These are phyloP conservation scores for Exophiala bonariae DNA, from an alignment of 2,329 filamentous ascomycete genomes.

Conservation along the genomic window DNA sequence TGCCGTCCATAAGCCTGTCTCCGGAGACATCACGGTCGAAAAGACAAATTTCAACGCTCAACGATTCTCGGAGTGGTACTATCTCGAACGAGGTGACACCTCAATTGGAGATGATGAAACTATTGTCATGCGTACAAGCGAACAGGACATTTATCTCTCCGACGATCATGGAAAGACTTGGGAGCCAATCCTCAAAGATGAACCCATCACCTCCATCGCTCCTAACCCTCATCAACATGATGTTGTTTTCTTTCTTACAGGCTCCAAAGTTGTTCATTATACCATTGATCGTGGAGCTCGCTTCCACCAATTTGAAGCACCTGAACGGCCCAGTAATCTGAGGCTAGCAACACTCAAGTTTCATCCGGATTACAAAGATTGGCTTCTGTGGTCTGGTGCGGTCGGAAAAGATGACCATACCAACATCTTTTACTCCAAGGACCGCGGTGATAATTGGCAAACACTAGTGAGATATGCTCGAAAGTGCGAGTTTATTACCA, in stretches of 20 bases:
- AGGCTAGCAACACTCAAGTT: conserved; percentile 65
- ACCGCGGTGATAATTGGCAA: conserved; percentile 78
- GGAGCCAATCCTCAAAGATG: conserved; percentile 68
- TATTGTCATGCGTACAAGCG: conserved; percentile 60
- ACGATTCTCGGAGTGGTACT: conserved; percentile 60
- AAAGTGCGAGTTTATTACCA: conserved; percentile 84
- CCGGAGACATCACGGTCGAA: conserved; percentile 65
- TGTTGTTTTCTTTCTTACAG: conserved; percentile 81
- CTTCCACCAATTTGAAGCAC: conserved; percentile 73
- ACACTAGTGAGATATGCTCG: conserved; percentile 71
- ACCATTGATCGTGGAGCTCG: conserved; percentile 75
- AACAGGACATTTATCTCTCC: conserved; percentile 68
- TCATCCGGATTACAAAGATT: conserved; percentile 81
- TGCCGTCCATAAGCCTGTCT: conserved; percentile 52
- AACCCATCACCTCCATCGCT: conserved; percentile 69
- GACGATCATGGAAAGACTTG: conserved; percentile 88
- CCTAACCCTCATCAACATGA: conserved; percentile 82
- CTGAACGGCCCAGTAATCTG: conserved; percentile 56
- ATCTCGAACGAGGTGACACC: conserved; percentile 74
- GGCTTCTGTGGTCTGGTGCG: conserved; percentile 85
- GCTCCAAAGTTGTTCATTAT: conserved; percentile 68
- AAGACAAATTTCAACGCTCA: conserved; percentile 64
- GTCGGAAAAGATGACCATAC: conserved; percentile 65
- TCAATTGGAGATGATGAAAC: conserved; percentile 71
- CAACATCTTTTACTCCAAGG: conserved; percentile 73